These are phyloP conservation scores for Chlamydomonas schloesseri DNA, from an alignment of 139 green algal genomes.

Conservation along the genomic window DNA sequence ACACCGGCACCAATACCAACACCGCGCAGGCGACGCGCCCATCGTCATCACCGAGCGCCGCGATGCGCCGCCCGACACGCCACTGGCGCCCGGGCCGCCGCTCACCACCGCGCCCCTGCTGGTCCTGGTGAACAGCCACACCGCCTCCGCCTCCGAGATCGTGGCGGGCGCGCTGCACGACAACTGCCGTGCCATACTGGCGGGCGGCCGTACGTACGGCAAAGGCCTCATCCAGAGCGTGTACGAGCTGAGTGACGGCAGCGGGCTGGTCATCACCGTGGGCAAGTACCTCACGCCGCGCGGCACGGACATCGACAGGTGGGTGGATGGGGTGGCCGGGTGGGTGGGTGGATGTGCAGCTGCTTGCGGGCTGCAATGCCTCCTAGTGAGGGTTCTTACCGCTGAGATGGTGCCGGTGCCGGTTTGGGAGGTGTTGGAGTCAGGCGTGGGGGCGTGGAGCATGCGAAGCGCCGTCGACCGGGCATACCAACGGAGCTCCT, in stretches of 20 bases:
- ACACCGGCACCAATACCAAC: too few relatives aligned
- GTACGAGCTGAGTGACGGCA: conserved; percentile 94
- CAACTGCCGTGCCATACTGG: conserved; percentile 94
- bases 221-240: conserved; percentile 98
- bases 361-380: background rate
- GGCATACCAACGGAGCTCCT: background rate
- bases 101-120: conserved; percentile 50
- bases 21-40: conserved; percentile 55
- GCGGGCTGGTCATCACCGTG: conserved; percentile 92
- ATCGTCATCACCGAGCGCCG: conserved; percentile 81
- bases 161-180: conserved; percentile 92
- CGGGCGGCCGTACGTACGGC: conserved; percentile 90
- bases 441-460: background rate
- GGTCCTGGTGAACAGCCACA: conserved; percentile 91
- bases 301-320: conserved; percentile 67
- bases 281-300: conserved; percentile 95
- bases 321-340: background rate
- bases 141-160: conserved; percentile 92
- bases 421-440: background rate
- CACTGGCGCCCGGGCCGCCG: conserved; percentile 53
- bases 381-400: too few relatives aligned
- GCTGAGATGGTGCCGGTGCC: background rate
- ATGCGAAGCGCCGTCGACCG: background rate
- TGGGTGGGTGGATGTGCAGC: too few relatives aligned
- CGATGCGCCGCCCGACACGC: conserved; percentile 35